Evolutionary conservation across 139 green algal species (phyloP).

Genomic region (Chlorella sp.): DNA sequence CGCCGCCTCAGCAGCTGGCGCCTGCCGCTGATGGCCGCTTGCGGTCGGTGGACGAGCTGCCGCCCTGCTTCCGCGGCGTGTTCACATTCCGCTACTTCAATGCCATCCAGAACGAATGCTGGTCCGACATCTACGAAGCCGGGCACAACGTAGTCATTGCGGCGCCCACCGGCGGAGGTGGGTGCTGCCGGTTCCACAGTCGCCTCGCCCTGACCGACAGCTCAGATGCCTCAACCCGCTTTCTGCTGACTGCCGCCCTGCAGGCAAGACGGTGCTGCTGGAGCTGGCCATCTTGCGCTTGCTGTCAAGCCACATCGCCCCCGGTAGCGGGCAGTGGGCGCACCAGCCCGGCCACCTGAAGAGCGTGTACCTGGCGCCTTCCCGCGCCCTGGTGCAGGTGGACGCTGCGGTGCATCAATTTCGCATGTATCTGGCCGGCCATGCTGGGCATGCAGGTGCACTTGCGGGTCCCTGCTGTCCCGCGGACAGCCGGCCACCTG

Average conservation of each 20-base stretch:
- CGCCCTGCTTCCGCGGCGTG: conserved; percentile 47
- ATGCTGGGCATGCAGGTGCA: background rate
- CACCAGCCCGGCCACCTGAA: conserved; percentile 45
- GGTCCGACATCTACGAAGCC: conserved; percentile 61
- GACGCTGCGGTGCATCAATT: no score
- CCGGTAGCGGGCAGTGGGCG: conserved; percentile 14
- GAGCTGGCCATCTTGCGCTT: conserved; percentile 90
- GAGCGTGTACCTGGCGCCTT: conserved; percentile 78
- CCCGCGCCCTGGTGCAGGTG: conserved; percentile 67
- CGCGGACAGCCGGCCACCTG: no score
- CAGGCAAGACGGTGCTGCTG: conserved; percentile 94
- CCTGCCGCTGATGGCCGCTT: conserved; percentile 9
- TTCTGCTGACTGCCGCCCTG: no score
- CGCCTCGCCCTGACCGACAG: background rate
- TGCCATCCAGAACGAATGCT: conserved; percentile 89
- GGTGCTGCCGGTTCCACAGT: background rate
- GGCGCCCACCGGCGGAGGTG: conserved; percentile 77
- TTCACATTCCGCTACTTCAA: conserved; percentile 91
- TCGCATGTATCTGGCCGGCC: background rate
- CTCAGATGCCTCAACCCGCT: background rate
- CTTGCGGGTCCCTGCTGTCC: background rate
- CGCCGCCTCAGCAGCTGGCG: background rate
- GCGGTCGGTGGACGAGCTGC: conserved; percentile 55
- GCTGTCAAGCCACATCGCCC: conserved; percentile 49
- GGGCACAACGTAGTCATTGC: conserved; percentile 80